A percentile compares a stretch with the other conserved stretches of the same genome.
phyloP scores from a whole-genome alignment of 305 asterid genomes.

The Fraxinus dipetala region DNA sequence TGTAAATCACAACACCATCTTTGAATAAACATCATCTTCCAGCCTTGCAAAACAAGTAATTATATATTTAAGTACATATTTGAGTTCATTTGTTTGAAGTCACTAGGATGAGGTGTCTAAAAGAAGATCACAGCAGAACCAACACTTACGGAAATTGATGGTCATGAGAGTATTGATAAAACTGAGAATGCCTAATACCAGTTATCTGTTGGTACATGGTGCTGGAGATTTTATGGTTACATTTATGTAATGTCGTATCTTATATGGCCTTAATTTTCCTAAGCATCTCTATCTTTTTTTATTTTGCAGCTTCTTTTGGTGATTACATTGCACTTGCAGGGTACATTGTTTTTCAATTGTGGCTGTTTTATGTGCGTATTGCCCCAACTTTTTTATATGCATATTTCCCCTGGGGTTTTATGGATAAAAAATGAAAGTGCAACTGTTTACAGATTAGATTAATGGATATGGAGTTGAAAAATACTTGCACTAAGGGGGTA shows the following conservation, averaged over 20 bases:
- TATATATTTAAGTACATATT: not conserved
- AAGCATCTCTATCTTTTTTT: not conserved
- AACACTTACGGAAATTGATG: not conserved
- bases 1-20: not conserved
- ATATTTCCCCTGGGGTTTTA: not conserved
- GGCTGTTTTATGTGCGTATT: not conserved
- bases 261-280: not conserved
- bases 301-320: not conserved
- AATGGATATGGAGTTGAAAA: not conserved
- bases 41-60: not conserved
- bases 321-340: not conserved
- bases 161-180: not conserved
- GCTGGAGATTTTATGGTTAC: not conserved
- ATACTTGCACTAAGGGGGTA: not conserved
- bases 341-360: not conserved
- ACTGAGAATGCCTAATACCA: not conserved
- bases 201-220: not conserved
- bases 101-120: not conserved
- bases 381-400: not conserved
- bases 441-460: not conserved
- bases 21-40: not conserved
- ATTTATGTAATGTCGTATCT: not conserved
- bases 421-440: not conserved
- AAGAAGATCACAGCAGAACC: not conserved
- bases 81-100: not conserved